These are phyloP conservation scores for Nelumbo lutea DNA, from an alignment of 164 flowering plant species.

Conservation along the genomic window DNA sequence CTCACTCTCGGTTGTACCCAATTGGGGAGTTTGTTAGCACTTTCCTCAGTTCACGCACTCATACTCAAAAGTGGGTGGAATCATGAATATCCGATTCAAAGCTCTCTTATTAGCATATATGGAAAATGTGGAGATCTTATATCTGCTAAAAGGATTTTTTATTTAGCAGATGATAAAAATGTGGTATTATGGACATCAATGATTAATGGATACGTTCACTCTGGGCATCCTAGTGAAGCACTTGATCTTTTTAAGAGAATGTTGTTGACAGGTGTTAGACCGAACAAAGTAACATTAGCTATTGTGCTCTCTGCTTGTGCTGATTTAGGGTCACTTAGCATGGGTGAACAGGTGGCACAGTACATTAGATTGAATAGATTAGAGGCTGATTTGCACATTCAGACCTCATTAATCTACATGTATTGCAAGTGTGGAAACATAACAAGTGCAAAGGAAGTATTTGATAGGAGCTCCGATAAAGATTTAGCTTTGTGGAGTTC, in stretches of 20 bases:
- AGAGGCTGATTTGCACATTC: slow-evolving; percentile 22
- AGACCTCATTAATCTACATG: slow-evolving; percentile 37
- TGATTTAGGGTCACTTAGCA: slow-evolving; percentile 33
- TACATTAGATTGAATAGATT: slow-evolving; percentile 24
- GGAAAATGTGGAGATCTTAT: slow-evolving; percentile 27
- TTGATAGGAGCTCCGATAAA: slow-evolving; percentile 20
- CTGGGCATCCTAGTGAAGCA: slow-evolving; percentile 31
- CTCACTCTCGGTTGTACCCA: slow-evolving; percentile 19
- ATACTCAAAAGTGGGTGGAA: slow-evolving; percentile 27
- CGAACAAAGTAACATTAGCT: slow-evolving; percentile 29
- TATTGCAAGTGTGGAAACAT: slow-evolving; percentile 40
- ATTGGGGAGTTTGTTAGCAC: slow-evolving; percentile 15
- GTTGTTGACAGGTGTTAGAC: slow-evolving; percentile 17
- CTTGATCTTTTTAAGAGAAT: slow-evolving; percentile 23
- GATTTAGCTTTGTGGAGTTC: slow-evolving; percentile 43
- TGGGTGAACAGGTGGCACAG: slow-evolving; percentile 27
- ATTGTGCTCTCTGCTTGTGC: slow-evolving; percentile 37
- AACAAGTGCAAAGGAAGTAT: slow-evolving; percentile 25
- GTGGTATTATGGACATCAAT: slow-evolving; percentile 36
- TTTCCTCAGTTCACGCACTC: slow-evolving; percentile 28
- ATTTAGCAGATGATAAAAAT: slow-evolving; percentile 19
- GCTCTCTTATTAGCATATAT: slow-evolving; percentile 29
- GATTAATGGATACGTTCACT: slow-evolving; percentile 33
- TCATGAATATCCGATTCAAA: slow-evolving; percentile 18
- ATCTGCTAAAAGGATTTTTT: slow-evolving; percentile 25